Evolutionary conservation across 2,329 filamentous ascomycete genomes (phyloP).

Genomic region (Microdochium paspali): DNA sequence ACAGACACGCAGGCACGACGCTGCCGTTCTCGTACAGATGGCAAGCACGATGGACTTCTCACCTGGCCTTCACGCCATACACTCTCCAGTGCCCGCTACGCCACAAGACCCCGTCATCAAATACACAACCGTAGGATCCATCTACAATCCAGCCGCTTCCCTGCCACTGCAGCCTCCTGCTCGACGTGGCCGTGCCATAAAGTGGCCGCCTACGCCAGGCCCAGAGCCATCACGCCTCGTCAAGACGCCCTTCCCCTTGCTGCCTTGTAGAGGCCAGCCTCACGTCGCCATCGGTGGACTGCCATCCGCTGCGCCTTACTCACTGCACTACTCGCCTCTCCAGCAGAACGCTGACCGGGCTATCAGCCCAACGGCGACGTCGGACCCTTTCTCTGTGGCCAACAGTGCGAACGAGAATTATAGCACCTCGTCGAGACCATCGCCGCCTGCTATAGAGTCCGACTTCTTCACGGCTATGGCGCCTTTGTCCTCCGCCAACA

Average conservation of each 20-base stretch:
- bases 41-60: neutral
- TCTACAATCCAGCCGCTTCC: slow-evolving; percentile 37
- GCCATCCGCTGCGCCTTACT: slow-evolving; percentile 18
- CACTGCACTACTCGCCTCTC: slow-evolving; percentile 36
- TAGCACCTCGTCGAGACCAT: neutral
- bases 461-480: slow-evolving; percentile 13
- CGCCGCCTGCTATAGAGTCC: neutral
- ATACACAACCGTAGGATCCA: slow-evolving; percentile 48
- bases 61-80: neutral
- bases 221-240: slow-evolving; percentile 14
- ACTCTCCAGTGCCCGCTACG: neutral
- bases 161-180: slow-evolving; percentile 40
- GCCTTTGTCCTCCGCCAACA: slow-evolving; percentile 3
- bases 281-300: neutral
- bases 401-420: slow-evolving; percentile 17
- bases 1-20: neutral
- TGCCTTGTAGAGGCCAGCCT: slow-evolving; percentile 12
- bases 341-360: slow-evolving; percentile 46
- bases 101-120: slow-evolving; percentile 8
- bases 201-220: slow-evolving; percentile 23
- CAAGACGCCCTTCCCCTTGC: slow-evolving; percentile 22
- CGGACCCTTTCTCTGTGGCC: slow-evolving; percentile 1
- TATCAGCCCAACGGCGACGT: slow-evolving; percentile 24
- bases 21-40: neutral
- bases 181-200: slow-evolving; percentile 37